These are phyloP conservation scores for Phytopythium ostracodes DNA, from an alignment of 352 stramenopile species.

Conservation along the genomic window DNA sequence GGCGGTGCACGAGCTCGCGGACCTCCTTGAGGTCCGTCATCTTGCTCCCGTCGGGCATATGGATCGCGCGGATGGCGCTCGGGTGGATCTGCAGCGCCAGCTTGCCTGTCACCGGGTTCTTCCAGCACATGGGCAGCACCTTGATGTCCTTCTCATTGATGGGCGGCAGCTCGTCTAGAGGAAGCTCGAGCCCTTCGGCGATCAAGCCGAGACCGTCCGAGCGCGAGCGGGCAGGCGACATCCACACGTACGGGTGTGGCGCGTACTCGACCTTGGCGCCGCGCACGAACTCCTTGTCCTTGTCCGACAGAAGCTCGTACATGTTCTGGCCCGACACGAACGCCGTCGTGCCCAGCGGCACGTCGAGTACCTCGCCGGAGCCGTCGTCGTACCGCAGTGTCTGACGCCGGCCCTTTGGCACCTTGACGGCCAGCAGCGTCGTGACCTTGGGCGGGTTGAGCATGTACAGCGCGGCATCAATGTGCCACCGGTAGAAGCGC, in stretches of 20 bases:
- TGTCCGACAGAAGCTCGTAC: conserved; percentile 21
- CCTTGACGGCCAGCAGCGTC: conserved; percentile 20
- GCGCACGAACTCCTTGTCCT: conserved; percentile 27
- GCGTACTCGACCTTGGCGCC: conserved; percentile 23
- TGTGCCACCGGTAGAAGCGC: conserved; percentile 30
- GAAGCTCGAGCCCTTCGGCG: conserved; percentile 20
- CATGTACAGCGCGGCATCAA: conserved; percentile 23
- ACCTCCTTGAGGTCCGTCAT: conserved; percentile 22
- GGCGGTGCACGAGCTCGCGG: conserved; percentile 18
- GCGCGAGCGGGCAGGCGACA: conserved; percentile 21
- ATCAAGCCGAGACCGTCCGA: conserved; percentile 24
- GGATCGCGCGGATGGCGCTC: conserved; percentile 20
- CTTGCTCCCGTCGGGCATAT: conserved; percentile 16
- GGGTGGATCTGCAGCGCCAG: conserved; percentile 25
- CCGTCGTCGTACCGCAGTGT: conserved; percentile 26
- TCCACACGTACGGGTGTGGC: conserved; percentile 28
- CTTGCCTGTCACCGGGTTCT: conserved; percentile 22
- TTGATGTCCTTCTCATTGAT: conserved; percentile 25
- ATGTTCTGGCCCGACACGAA: conserved; percentile 29
- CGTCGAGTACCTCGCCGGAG: conserved; percentile 20
- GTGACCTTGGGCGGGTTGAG: conserved; percentile 27
- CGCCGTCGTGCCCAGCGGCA: conserved; percentile 19
- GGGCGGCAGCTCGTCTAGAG: conserved; percentile 18
- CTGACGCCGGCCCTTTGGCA: conserved; percentile 18
- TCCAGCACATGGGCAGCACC: conserved; percentile 28